phyloP scores from a whole-genome alignment of 257 asterid species.

The Gentiana straminea region DNA sequence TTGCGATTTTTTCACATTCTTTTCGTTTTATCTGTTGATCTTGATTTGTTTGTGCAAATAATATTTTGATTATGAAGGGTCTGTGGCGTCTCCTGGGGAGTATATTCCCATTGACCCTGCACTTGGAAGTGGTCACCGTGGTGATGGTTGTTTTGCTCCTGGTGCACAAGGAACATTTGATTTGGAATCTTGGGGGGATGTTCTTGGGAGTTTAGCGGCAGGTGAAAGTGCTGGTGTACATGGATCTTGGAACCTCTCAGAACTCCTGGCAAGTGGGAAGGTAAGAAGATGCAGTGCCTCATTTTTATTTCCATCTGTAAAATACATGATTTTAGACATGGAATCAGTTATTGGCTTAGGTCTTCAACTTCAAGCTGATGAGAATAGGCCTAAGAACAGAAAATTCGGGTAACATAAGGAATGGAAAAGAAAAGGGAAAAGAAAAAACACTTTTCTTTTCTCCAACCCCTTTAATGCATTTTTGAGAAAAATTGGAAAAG shows the following conservation, averaged over 20 bases:
- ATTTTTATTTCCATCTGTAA: neutral
- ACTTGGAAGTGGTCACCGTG: slow-evolving; percentile 20
- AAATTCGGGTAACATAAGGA: too few relatives aligned
- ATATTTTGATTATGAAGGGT: slow-evolving; percentile 24
- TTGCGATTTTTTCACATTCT: neutral
- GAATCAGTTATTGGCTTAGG: too few relatives aligned
- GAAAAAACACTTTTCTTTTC: too few relatives aligned
- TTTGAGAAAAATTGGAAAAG: too few relatives aligned
- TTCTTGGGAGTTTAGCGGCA: slow-evolving; percentile 34
- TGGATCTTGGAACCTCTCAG: slow-evolving; percentile 30
- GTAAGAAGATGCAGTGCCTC: slow-evolving; percentile 8
- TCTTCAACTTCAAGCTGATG: too few relatives aligned
- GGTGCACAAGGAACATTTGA: slow-evolving; percentile 31
- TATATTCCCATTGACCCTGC: slow-evolving; percentile 30
- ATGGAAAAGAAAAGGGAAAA: too few relatives aligned
- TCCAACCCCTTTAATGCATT: too few relatives aligned
- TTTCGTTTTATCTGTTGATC: neutral
- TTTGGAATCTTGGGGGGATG: slow-evolving; percentile 51
- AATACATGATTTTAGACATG: too few relatives aligned
- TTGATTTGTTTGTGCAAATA: neutral
- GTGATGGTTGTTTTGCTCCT: slow-evolving; percentile 26
- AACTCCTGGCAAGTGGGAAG: slow-evolving; percentile 49
- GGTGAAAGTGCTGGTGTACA: slow-evolving; percentile 46
- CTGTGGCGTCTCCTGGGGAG: slow-evolving; percentile 24
- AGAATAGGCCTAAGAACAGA: too few relatives aligned